Base-by-base conservation (phyloP, 345 rosid genomes). In the Populus euphratica region DNA sequence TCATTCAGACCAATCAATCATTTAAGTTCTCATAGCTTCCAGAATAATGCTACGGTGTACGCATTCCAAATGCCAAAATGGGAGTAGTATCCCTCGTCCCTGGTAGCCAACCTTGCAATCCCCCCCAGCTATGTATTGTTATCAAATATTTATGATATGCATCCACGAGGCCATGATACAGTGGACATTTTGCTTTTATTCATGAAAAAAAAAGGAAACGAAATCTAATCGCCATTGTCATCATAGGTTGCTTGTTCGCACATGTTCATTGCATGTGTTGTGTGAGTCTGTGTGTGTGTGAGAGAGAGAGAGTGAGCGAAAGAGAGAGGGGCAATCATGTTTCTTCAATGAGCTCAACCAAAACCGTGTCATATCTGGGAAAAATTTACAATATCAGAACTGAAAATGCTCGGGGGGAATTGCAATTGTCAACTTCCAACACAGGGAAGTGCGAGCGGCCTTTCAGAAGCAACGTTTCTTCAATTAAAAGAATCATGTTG, bases 231-330 rank as follows among this genome's bases (percentile, higher is more conserved):
- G 29, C 63, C 61, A 7, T 21, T 21, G 25, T 11, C 14, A n/a
- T 9, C 29, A 56, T 9, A 56, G 63, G 63, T 56, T 56, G 25
- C 62, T 10, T 8, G 13, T 54, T 54, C 3, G 61, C 23, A 18
- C 10, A 9, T 6, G 23, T 11, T 41, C 44, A 41, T 41, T 41
- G 44, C 8, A 13, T 0, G 25, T 2, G 62, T 33, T 0, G 13
- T 7, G 62, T 2, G 62, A 0, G 61, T n/a, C n/a, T n/a, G 27
- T 0, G 25, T 2, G 62, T 0, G 13, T 7, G 62, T 2, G 62
- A 0, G 61, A 9, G 44, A 1, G 10, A 9, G 2, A 0, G 44
- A 9, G 44, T 0, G 12, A 2, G 25, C 0, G 25, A 0, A 0
- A 0, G 47, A 0, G 13, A 2, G 13, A 2, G 49, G 1, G 49